Base-by-base conservation (phyloP, 306 rosid species). In the Citrullus amarus region DNA sequence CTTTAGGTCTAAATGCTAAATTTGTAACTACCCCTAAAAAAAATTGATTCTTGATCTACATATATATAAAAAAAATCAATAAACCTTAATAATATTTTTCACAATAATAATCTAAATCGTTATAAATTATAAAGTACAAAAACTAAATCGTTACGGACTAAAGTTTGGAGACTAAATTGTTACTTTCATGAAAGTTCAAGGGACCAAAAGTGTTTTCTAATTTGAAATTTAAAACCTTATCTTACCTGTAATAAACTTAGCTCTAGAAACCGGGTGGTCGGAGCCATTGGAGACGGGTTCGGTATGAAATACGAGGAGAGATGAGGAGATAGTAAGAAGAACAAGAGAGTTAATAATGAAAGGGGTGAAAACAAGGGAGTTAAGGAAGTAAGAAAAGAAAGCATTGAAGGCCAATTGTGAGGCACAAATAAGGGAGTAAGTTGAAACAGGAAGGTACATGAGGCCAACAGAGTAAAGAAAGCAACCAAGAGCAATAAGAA, bases 351-450 rank as follows among this genome's bases (percentile, higher is more conserved):
- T 87, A 50, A 83, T 39, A 39, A 83, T 80, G 65, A 58, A 87
- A 32, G 91, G 84, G 34, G 90, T 88, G 87, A 91, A 82, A 79
- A 85, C 66, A 32, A 83, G 86, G 0, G 87, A 78, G 50, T 87
- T 90, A 50, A 90, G 86, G 81, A 88, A 78, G 86, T 72, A 87
- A 36, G 93, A 88, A 84, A 90, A 90, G 46, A 88, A 30, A 9
- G 92, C 92, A 69, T 81, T 90, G 83, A 86, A 88, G 59, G 89
- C 88, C 51, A 88, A 80, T 39, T 86, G 91, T 2, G 90, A 86
- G 55, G 90, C 80, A 57, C 84, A 81, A 51, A 89, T 80, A 46
- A 88, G 88, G 7, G 90, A 80, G 77, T 54, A 86, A 8, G 90
- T 86, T 11, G 90, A 90, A 7, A 88, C 90, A 18, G 86, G 88